Base-by-base conservation (phyloP, 768 basidiomycete species). In the Filobasidium floriforme region DNA sequence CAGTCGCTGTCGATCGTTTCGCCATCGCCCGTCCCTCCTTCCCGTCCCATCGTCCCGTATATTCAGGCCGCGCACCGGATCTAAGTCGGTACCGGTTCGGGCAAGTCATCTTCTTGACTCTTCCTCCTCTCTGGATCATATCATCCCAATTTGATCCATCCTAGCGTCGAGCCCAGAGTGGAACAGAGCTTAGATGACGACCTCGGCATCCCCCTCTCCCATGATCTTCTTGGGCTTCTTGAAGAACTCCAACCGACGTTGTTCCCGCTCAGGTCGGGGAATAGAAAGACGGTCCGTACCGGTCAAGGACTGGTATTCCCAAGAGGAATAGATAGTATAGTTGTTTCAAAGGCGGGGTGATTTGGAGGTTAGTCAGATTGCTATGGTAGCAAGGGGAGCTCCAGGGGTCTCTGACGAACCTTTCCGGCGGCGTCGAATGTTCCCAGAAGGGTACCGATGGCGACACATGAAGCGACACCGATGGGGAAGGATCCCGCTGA, bases 401-500 rank as follows among this genome's bases (percentile, higher is more conserved):
- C 32, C 4, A 37, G 32, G 32, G 32, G 32, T 4, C 32, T 37
- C 15, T 14, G 15, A 72, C 73, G 72, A 63, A 76, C 75, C 71
- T 85, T 82, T 62, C 91, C 89, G 26, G 87, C 84, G 69, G 88
- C 88, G 72, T 92, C 88, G 75, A 88, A 89, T 46, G 85, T 84
- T 18, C 90, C 93, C 76, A 92, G 85, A 7, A 86, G 82, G 14
- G 86, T 87, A 60, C 89, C 92, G 65, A 93, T 81, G 60, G 88
- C 81, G 1, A 83, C 87, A 76, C 91, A 93, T 40, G 88, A 86
- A 24, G 86, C 89, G 19, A 92, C 72, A 37, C 89, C 91, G 74
- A 87, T 81, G 7, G 92, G 92, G 70, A 94, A 72, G 40, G 92
- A 96, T 67, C 89, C 88, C 62, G 85, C 91, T 93, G 32, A 70